These are phyloP conservation scores for Lumnitzera littorea DNA, from an alignment of 345 rosid genomes.

Conservation along the genomic window DNA sequence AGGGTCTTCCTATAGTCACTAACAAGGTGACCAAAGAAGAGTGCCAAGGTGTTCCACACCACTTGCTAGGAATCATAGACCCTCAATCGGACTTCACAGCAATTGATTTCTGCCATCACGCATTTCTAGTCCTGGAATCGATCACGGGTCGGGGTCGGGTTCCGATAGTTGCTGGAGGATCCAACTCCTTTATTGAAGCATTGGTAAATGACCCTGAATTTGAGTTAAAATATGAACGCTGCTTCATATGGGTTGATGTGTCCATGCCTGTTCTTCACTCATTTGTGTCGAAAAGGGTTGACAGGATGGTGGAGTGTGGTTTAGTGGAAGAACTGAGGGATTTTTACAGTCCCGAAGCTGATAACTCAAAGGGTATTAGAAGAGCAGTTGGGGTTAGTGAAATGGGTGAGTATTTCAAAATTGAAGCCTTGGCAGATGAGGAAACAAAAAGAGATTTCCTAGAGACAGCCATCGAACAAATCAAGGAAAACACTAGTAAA, in stretches of 20 bases:
- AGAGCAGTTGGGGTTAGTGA: constrained; percentile 31
- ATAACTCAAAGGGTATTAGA: constrained; percentile 19
- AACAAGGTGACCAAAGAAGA: constrained; percentile 23
- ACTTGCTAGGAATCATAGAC: constrained; percentile 19
- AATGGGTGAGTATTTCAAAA: constrained; percentile 13
- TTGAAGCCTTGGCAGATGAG: neutral
- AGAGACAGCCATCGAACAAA: constrained; percentile 4
- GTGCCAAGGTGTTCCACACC: constrained; percentile 33
- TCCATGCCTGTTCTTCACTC: constrained; percentile 15
- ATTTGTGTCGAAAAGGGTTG: constrained; percentile 19
- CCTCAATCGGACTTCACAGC: constrained; percentile 21
- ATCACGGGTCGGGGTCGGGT: constrained; percentile 9
- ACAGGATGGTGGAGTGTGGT: constrained; percentile 25
- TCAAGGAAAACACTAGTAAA: constrained; percentile 12
- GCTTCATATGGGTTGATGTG: constrained; percentile 30
- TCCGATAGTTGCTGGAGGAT: constrained; percentile 29
- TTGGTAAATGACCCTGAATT: constrained; percentile 15
- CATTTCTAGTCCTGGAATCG: constrained; percentile 6
- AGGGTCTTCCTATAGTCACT: constrained; percentile 25
- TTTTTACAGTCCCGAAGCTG: constrained; percentile 12
- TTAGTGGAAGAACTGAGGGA: constrained; percentile 21
- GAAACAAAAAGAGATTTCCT: neutral
- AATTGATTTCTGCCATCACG: constrained; percentile 15
- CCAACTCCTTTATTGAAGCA: constrained; percentile 24
- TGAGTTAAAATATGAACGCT: constrained; percentile 11